These are phyloP conservation scores for Mucor indicus DNA, from an alignment of 371 early-diverging fungal genomes.

Conservation along the genomic window DNA sequence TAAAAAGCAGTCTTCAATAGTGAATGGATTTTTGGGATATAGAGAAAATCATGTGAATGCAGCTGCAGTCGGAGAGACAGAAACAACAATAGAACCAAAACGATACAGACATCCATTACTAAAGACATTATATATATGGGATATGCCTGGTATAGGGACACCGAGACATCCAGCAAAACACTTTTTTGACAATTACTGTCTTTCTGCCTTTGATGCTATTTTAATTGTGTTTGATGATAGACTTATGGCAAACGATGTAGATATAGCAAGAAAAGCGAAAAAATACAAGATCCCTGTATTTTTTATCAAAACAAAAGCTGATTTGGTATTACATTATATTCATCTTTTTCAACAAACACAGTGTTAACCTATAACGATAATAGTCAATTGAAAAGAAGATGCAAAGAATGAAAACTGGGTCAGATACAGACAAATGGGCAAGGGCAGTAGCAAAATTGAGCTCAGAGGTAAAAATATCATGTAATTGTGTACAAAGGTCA, in stretches of 20 bases:
- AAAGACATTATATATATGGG: constrained; percentile 24
- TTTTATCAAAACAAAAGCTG: constrained; percentile 28
- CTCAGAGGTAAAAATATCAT: constrained; percentile 16
- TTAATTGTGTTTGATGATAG: constrained; percentile 31
- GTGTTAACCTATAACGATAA: not conserved
- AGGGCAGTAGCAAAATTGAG: constrained; percentile 18
- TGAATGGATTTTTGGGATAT: constrained; percentile 34
- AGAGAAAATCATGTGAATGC: constrained; percentile 15
- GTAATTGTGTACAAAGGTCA: no score
- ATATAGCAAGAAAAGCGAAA: constrained; percentile 22
- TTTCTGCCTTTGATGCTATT: constrained; percentile 33
- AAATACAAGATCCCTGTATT: constrained; percentile 21
- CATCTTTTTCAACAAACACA: not conserved
- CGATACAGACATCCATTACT: constrained; percentile 21
- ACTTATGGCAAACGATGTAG: constrained; percentile 29
- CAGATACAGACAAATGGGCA: constrained; percentile 20
- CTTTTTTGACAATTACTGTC: constrained; percentile 25
- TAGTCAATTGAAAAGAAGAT: constrained; percentile 6
- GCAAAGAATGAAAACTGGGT: constrained; percentile 1
- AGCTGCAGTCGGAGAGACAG: constrained; percentile 24
- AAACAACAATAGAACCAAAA: constrained; percentile 19
- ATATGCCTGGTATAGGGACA: constrained; percentile 29
- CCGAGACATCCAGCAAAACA: constrained; percentile 8
- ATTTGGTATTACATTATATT: constrained; percentile 18
- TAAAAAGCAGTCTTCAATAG: constrained; percentile 18